Evolutionary conservation across 2,329 filamentous ascomycete genomes (phyloP).

Genomic region (Colletotrichum filicis): DNA sequence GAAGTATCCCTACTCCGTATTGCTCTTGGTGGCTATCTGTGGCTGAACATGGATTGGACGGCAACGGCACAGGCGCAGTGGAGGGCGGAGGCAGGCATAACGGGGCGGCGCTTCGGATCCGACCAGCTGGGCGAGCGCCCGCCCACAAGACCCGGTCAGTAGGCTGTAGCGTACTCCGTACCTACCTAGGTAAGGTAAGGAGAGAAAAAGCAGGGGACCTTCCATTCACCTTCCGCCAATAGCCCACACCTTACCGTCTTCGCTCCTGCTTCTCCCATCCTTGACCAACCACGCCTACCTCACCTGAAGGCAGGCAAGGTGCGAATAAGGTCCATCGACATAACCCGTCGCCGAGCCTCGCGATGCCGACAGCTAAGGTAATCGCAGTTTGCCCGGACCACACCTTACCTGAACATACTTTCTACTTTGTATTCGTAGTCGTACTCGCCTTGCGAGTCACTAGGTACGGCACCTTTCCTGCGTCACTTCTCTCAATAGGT

Average conservation of each 20-base stretch:
- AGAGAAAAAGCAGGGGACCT: neutral
- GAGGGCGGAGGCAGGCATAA: neutral
- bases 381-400: neutral
- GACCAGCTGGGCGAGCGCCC: constrained; percentile 2
- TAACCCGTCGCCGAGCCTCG: neutral
- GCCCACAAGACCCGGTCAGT: neutral
- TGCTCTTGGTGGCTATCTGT: neutral
- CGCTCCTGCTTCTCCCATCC: neutral
- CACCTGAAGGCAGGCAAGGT: neutral
- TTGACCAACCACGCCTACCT: neutral
- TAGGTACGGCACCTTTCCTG: neutral
- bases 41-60: neutral
- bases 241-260: neutral
- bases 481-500: no score
- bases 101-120: constrained; percentile 18
- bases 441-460: neutral
- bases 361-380: neutral
- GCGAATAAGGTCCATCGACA: neutral
- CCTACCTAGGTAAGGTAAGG: neutral
- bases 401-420: constrained; percentile 8
- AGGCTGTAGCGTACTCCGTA: no score
- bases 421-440: no score
- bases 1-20: neutral
- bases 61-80: neutral
- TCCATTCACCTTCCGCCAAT: neutral